Percentiles rank a stretch among this genome's conserved stretches.
Conservation (phyloP, 176 grass and related monocot genomes). For the Areca catechu region DNA sequence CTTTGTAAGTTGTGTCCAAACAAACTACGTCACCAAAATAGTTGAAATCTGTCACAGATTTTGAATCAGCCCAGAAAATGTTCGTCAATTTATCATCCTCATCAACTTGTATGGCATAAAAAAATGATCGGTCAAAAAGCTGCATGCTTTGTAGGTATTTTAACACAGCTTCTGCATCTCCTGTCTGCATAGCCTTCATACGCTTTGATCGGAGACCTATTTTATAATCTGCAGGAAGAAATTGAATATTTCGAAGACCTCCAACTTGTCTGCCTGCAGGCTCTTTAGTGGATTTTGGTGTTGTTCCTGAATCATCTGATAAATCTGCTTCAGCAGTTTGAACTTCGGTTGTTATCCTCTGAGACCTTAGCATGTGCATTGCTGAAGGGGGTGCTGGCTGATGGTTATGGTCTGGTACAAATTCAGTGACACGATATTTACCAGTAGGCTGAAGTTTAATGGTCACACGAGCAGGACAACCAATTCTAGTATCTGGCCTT, state of each 20-base stretch:
- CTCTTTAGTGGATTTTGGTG: constrained; percentile 12
- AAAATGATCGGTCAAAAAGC: constrained; percentile 20
- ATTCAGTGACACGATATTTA: constrained; percentile 30
- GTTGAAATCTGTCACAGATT: constrained; percentile 16
- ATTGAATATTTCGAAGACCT: constrained; percentile 15
- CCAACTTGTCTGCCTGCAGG: constrained; percentile 6
- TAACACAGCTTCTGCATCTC: constrained; percentile 40
- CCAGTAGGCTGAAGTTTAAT: constrained; percentile 36
- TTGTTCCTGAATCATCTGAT: constrained; percentile 27
- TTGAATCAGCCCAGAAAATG: constrained; percentile 26
- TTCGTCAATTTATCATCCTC: constrained; percentile 30
- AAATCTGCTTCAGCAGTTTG: constrained; percentile 20
- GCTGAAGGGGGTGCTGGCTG: constrained; percentile 36
- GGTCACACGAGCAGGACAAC: constrained; percentile 35
- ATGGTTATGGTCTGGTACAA: constrained; percentile 44
- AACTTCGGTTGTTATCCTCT: constrained; percentile 32
- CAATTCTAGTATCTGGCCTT: constrained; percentile 42
- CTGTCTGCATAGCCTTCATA: constrained; percentile 31
- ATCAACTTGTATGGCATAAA: constrained; percentile 21
- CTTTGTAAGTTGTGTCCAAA: constrained; percentile 28
- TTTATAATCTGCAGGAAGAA: constrained; percentile 30
- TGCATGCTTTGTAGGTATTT: constrained; percentile 38
- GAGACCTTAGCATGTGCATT: constrained; percentile 43
- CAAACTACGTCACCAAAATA: constrained; percentile 26
- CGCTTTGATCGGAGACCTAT: constrained; percentile 33